These are phyloP conservation scores for Simplicillium aogashimaense DNA, from an alignment of 2,329 filamentous ascomycete species.

Conservation along the genomic window DNA sequence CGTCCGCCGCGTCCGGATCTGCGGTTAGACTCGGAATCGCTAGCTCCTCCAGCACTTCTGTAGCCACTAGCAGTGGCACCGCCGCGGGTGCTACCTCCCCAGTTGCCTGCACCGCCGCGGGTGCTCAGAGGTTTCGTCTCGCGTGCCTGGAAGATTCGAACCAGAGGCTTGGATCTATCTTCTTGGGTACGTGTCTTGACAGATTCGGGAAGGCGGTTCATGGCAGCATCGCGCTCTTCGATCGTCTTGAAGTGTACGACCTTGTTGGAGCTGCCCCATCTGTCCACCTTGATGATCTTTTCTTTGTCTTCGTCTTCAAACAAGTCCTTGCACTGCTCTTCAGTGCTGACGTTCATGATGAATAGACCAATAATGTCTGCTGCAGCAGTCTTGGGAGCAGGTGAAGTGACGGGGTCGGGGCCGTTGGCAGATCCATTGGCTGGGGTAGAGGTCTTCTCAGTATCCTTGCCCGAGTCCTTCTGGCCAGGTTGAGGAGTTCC, in stretches of 20 bases:
- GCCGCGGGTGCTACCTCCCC: constrained; percentile 57
- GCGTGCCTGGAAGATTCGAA: constrained; percentile 73
- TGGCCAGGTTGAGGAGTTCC: constrained; percentile 40
- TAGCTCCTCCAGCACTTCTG: constrained; percentile 71
- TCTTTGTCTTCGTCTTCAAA: constrained; percentile 74
- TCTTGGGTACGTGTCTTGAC: constrained; percentile 63
- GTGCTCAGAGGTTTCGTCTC: constrained; percentile 43
- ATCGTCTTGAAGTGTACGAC: constrained; percentile 74
- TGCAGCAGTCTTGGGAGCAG: constrained; percentile 47
- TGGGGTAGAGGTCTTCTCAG: constrained; percentile 41
- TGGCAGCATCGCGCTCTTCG: constrained; percentile 72
- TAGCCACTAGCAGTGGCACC: constrained; percentile 61
- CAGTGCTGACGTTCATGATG: constrained; percentile 74
- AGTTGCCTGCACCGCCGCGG: constrained; percentile 57
- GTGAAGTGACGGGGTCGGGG: constrained; percentile 43
- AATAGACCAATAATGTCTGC: constrained; percentile 78
- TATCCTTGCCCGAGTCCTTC: constrained; percentile 37
- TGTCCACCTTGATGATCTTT: constrained; percentile 73
- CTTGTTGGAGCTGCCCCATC: constrained; percentile 69
- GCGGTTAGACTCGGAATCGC: constrained; percentile 51
- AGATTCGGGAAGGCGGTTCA: constrained; percentile 65
- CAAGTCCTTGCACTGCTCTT: constrained; percentile 72
- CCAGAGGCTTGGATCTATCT: constrained; percentile 68
- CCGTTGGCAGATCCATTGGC: constrained; percentile 45
- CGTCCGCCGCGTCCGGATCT: constrained; percentile 43